These are phyloP conservation scores for Pythium sukuiense DNA, from an alignment of 352 stramenopile species.

Conservation along the genomic window DNA sequence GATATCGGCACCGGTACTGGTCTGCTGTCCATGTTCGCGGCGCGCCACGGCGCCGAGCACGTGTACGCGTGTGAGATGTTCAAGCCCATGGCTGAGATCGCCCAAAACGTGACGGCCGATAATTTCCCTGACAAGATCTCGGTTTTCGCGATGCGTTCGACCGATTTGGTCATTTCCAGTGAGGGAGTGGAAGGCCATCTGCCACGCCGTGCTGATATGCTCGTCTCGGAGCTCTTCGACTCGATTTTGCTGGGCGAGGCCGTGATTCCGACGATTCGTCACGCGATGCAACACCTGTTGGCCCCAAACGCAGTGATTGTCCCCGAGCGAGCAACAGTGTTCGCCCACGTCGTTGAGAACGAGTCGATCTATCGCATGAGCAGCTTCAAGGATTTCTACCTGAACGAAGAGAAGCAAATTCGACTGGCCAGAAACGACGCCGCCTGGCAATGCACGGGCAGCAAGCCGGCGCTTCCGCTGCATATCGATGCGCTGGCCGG, in stretches of 20 bases:
- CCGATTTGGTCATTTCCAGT: constrained; percentile 50
- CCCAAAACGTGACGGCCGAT: constrained; percentile 57
- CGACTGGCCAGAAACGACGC: constrained; percentile 53
- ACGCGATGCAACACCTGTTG: constrained; percentile 73
- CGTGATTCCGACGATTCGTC: constrained; percentile 80
- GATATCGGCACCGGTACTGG: constrained; percentile 85
- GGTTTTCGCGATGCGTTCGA: constrained; percentile 74
- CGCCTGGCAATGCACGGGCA: constrained; percentile 62
- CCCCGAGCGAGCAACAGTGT: constrained; percentile 64
- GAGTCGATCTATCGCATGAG: constrained; percentile 70
- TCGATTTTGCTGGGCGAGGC: constrained; percentile 89
- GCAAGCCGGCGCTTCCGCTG: constrained; percentile 60
- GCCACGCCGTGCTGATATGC: constrained; percentile 77
- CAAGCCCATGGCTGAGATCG: constrained; percentile 79
- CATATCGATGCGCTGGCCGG: constrained; percentile 52
- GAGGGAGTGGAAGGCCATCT: constrained; percentile 35
- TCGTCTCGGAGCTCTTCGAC: constrained; percentile 94
- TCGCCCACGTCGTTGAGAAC: constrained; percentile 69
- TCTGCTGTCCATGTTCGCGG: constrained; percentile 88
- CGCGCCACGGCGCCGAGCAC: constrained; percentile 77
- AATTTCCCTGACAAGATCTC: constrained; percentile 79
- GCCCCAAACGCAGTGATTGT: constrained; percentile 60
- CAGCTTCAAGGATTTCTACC: constrained; percentile 38
- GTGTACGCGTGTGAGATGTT: constrained; percentile 95
- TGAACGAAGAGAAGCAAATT: constrained; percentile 33